Evolutionary conservation across 192 early-diverging fungal species (phyloP).

Genomic region (Linnemannia exigua): DNA sequence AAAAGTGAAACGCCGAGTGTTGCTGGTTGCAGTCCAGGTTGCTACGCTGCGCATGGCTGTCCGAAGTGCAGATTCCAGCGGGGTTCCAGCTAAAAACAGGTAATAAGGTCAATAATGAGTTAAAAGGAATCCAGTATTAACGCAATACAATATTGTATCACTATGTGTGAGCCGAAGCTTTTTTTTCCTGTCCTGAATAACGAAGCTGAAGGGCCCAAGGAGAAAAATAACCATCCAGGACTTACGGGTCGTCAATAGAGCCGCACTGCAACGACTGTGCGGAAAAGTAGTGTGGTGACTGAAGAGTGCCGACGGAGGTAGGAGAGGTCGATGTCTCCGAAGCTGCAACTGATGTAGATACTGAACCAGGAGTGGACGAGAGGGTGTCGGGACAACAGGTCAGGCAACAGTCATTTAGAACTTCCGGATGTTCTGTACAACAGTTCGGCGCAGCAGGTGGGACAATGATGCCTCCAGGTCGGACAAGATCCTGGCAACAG

Average conservation of each 20-base stretch:
- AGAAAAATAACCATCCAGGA: neutral
- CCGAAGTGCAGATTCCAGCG: constrained; percentile 13
- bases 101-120: neutral
- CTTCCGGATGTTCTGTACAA: constrained; percentile 51
- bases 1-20: constrained; percentile 44
- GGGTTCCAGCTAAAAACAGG: constrained; percentile 10
- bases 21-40: constrained; percentile 11
- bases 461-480: constrained; percentile 5
- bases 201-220: neutral
- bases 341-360: constrained; percentile 12
- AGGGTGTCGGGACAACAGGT: constrained; percentile 50
- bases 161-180: neutral
- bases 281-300: constrained; percentile 22
- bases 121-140: neutral
- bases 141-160: neutral
- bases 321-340: constrained; percentile 29
- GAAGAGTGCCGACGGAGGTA: constrained; percentile 4
- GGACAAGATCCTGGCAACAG: constrained; percentile 48
- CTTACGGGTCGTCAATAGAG: constrained; percentile 36
- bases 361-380: constrained; percentile 20
- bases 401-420: constrained; percentile 44
- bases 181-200: neutral
- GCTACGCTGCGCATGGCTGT: constrained; percentile 6
- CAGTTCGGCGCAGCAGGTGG: constrained; percentile 29
- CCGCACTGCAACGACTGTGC: constrained; percentile 18